phyloP scores from a whole-genome alignment of 176 grass and related monocot genomes.

The Aegilops speltoides region DNA sequence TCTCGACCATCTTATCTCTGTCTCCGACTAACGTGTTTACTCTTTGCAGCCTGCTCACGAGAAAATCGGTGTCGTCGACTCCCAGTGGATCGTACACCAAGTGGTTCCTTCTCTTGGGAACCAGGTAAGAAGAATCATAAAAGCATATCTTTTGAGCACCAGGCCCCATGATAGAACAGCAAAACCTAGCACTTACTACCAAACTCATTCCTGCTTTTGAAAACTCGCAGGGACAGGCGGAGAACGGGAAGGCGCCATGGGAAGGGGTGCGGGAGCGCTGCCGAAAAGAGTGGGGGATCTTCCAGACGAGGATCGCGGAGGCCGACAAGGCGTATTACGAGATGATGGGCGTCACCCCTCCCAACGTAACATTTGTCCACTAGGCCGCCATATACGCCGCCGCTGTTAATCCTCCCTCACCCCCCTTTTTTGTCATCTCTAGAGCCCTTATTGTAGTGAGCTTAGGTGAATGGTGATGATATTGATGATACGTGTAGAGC shows the following conservation, averaged over 20 bases:
- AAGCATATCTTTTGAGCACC: not conserved
- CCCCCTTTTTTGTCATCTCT: not conserved
- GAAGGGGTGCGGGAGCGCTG: conserved; percentile 82
- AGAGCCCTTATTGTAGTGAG: conserved; percentile 29
- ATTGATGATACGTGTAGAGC: conserved; percentile 43
- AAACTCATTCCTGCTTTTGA: not conserved
- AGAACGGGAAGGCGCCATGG: conserved; percentile 80
- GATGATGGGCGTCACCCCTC: conserved; percentile 48
- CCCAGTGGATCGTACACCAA: conserved; percentile 95
- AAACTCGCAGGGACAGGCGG: conserved; percentile 57
- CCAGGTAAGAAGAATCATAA: conserved; percentile 47
- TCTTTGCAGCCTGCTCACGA: conserved; percentile 69
- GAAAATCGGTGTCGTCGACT: conserved; percentile 93
- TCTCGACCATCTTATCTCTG: not conserved
- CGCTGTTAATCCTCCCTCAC: conserved; percentile 19
- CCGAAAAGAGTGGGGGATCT: conserved; percentile 77
- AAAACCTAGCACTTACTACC: not conserved
- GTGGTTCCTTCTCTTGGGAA: conserved; percentile 83
- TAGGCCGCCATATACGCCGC: not conserved
- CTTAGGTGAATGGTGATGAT: conserved; percentile 26
- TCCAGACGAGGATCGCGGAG: conserved; percentile 65
- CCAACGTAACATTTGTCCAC: conserved; percentile 56
- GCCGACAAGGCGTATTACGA: conserved; percentile 77
- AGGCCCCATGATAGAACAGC: not conserved
- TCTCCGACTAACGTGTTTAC: not conserved